Conservation (phyloP, 164 flowering plant genomes). For the Houttuynia cordata region DNA sequence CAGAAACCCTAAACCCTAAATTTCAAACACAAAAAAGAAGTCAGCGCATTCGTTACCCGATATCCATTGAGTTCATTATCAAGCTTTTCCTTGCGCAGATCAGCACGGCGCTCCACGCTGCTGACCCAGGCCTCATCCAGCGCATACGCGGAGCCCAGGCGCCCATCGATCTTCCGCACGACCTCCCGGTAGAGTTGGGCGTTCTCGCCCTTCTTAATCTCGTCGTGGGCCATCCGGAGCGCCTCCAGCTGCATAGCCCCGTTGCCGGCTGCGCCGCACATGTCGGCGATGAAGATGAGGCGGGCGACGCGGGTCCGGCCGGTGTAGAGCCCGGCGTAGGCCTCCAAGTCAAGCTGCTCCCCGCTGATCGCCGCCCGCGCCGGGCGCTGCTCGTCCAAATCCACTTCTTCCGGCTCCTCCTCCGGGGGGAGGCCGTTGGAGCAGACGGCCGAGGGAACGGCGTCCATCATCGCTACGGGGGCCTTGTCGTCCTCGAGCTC, state of each 20-base stretch:
- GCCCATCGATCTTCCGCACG: constrained; percentile 62
- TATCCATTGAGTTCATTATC: constrained; percentile 82
- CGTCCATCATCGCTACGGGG: constrained; percentile 26
- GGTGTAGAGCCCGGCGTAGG: constrained; percentile 60
- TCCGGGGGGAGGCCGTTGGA: constrained; percentile 25
- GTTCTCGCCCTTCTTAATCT: constrained; percentile 87
- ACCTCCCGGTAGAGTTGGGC: constrained; percentile 60
- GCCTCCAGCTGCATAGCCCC: constrained; percentile 70
- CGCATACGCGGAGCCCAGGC: constrained; percentile 49
- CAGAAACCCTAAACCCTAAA: background rate
- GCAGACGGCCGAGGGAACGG: constrained; percentile 21
- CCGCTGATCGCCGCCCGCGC: constrained; percentile 45
- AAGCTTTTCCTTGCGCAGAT: constrained; percentile 76
- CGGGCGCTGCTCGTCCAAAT: constrained; percentile 1
- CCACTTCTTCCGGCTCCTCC: constrained; percentile 5
- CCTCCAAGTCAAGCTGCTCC: constrained; percentile 83
- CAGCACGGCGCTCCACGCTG: constrained; percentile 57
- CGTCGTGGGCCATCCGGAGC: constrained; percentile 79
- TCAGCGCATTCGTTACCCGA: constrained; percentile 27
- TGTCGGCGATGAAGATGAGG: constrained; percentile 74
- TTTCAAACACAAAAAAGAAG: background rate
- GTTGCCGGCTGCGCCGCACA: constrained; percentile 23
- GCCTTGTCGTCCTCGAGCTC: constrained; percentile 47
- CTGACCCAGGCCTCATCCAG: constrained; percentile 62
- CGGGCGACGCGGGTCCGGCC: constrained; percentile 77